These are phyloP conservation scores for Eimeria mitis DNA, from an alignment of 169 alveolate genomes.

Conservation along the genomic window DNA sequence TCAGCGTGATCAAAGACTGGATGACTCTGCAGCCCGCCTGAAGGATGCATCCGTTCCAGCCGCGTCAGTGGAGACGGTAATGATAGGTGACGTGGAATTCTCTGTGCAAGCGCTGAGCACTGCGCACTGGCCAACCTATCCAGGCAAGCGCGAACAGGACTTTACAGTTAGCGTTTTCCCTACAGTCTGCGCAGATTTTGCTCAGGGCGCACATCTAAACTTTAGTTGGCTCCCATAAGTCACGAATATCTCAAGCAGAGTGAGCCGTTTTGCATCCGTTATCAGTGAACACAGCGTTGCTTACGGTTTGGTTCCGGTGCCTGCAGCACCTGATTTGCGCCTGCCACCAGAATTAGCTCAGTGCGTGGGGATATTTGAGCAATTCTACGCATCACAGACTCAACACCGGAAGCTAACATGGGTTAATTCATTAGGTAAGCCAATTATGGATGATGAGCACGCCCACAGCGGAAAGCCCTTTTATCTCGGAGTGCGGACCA, in stretches of 20 bases:
- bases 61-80: constrained; percentile 65
- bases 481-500: not conserved
- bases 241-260: not conserved
- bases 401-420: constrained; percentile 92
- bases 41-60: constrained; percentile 50
- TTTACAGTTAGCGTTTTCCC: not conserved
- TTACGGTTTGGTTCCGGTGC: not conserved
- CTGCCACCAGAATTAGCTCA: constrained; percentile 84
- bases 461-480: not conserved
- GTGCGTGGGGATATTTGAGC: constrained; percentile 85
- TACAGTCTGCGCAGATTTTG: not conserved
- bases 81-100: constrained; percentile 76
- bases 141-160: constrained; percentile 56
- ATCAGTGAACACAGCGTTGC: not conserved
- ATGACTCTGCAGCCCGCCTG: constrained; percentile 25
- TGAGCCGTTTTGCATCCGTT: not conserved
- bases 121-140: constrained; percentile 92
- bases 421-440: constrained; percentile 90
- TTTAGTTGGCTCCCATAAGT: not conserved
- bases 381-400: constrained; percentile 86
- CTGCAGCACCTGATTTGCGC: constrained; percentile 71
- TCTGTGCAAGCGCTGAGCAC: constrained; percentile 89
- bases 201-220: not conserved
- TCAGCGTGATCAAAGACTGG: constrained; percentile 17
- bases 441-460: not conserved